A percentile compares a stretch with the other conserved stretches of the same genome.
These are phyloP conservation scores for Areca catechu DNA, from an alignment of 176 grass and related monocot genomes.

Conservation along the genomic window DNA sequence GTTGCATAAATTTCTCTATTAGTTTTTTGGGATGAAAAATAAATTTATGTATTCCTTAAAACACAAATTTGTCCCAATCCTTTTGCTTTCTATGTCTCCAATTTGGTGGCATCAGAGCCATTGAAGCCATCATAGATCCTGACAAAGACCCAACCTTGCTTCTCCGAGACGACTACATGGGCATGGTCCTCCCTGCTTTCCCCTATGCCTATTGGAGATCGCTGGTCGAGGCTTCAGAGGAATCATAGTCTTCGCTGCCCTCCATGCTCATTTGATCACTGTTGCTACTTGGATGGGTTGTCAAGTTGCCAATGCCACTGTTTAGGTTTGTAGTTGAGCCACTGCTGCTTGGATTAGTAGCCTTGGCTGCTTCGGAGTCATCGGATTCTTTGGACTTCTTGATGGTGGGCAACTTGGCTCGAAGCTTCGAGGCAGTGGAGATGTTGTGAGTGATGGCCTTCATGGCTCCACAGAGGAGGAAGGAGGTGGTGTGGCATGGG, in stretches of 20 bases:
- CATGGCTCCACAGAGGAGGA: slow-evolving; percentile 17
- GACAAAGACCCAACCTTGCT: slow-evolving; percentile 78
- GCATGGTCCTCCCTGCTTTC: slow-evolving; percentile 82
- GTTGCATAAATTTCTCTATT: no score
- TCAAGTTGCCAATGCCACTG: not conserved
- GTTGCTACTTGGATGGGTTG: slow-evolving; percentile 5
- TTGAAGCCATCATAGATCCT: slow-evolving; percentile 92
- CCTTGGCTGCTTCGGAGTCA: not conserved
- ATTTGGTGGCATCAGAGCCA: slow-evolving; percentile 57
- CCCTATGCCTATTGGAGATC: slow-evolving; percentile 80
- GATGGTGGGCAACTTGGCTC: not conserved
- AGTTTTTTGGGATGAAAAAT: no score
- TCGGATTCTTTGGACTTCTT: not conserved
- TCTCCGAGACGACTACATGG: slow-evolving; percentile 70
- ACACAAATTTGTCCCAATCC: slow-evolving; percentile 33
- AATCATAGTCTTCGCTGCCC: slow-evolving; percentile 6
- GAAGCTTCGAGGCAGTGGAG: slow-evolving; percentile 25
- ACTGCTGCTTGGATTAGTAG: not conserved
- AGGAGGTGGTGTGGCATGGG: slow-evolving; percentile 7
- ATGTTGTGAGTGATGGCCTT: not conserved
- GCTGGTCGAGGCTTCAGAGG: not conserved
- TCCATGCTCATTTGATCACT: slow-evolving; percentile 10
- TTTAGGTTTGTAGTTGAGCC: slow-evolving; percentile 14
- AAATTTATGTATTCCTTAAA: no score
- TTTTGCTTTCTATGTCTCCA: no score